Evolutionary conservation across 495 filamentous ascomycete genomes (phyloP), one percentile per base, ranked within the genome.

Genomic region (Articulospora tetracladia): DNA sequence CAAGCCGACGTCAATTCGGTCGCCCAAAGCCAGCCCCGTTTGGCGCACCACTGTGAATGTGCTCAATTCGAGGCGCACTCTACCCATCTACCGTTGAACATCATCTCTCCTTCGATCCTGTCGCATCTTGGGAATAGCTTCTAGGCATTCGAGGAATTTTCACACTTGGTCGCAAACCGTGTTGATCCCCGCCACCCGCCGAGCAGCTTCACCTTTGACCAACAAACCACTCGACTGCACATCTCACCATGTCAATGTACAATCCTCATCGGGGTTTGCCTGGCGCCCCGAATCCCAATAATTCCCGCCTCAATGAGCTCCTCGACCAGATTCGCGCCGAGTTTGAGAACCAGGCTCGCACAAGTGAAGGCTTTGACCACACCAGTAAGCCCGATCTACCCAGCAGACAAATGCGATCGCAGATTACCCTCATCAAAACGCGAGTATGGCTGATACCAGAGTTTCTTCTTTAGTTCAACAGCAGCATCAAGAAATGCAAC

Each of bases 401-500:
- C 1, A 12, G 46, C 30, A 32, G 30, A 4, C 6, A 32, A 13
- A 7, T 44, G 10, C 39, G 17, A 44, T 44, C 39, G 8, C 17
- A 44, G 17, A 32, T 32, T 13, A 32, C 39, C 11, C 4, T 15
- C 39, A 44, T 20, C 20, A 41, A 8, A 17, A 44, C 22, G 48
- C 24, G 12, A 44, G 17, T 23, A 57, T 28, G 39, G 20, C 28
- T 32, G 20, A 22, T 57, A 57, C 25, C 59, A 64, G 11, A 65
- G 57, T 63, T 66, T 59, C 52, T 66, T 59, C 52, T 59, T 55
- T 67, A 98, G 93, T 97, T 65, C 84, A 88, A 46, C 79, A 82
- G 28, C 94, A 98, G 69, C 84, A 96, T 57, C 82, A 93, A 53
- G 94, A 98, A 72, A 92, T 98, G 82, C 89, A 96, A 64, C 79